Percentiles rank a stretch among this genome's conserved stretches.
phyloP scores from a whole-genome alignment of 1,284 basidiomycete species.

The Apiotrichum siamense region DNA sequence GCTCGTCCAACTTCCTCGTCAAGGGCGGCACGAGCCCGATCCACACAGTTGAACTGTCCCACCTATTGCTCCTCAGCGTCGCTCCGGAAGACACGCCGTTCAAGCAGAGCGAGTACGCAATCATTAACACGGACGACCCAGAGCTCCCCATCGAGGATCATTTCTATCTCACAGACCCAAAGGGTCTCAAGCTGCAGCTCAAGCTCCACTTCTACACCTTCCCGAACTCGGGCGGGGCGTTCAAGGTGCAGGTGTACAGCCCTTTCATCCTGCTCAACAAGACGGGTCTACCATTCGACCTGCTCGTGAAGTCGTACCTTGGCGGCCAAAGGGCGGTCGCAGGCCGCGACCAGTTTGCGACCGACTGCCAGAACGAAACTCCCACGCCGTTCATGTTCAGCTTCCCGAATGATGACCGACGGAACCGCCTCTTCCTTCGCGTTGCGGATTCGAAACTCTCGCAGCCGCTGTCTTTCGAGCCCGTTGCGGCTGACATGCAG shows the following conservation, averaged over 20 bases:
- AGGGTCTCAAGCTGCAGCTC: constrained; percentile 73
- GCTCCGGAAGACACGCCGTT: constrained; percentile 87
- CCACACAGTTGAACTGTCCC: constrained; percentile 91
- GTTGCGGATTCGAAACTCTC: constrained; percentile 90
- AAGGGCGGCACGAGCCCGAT: constrained; percentile 94
- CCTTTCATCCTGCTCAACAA: constrained; percentile 94
- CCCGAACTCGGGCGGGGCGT: constrained; percentile 91
- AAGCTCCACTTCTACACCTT: constrained; percentile 82
- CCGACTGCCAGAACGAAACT: constrained; percentile 53
- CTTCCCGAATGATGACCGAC: constrained; percentile 67
- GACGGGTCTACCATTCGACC: constrained; percentile 75
- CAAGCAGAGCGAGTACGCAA: constrained; percentile 95
- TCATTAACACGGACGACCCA: constrained; percentile 89
- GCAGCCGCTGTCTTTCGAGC: constrained; percentile 79
- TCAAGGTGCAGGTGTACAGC: constrained; percentile 93
- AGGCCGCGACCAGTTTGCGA: constrained; percentile 56
- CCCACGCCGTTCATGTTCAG: constrained; percentile 82
- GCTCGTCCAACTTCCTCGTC: constrained; percentile 76
- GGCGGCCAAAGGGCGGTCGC: constrained; percentile 75
- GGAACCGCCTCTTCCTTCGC: constrained; percentile 78
- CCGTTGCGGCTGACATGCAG: constrained; percentile 81
- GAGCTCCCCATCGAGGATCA: constrained; percentile 51
- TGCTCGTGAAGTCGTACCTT: constrained; percentile 69
- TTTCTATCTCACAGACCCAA: constrained; percentile 62
- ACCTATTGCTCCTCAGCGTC: constrained; percentile 86